Percentiles rank a stretch among this genome's conserved stretches.
phyloP scores from a whole-genome alignment of 805 yeast genomes.

The Cephaloascus albidus region DNA sequence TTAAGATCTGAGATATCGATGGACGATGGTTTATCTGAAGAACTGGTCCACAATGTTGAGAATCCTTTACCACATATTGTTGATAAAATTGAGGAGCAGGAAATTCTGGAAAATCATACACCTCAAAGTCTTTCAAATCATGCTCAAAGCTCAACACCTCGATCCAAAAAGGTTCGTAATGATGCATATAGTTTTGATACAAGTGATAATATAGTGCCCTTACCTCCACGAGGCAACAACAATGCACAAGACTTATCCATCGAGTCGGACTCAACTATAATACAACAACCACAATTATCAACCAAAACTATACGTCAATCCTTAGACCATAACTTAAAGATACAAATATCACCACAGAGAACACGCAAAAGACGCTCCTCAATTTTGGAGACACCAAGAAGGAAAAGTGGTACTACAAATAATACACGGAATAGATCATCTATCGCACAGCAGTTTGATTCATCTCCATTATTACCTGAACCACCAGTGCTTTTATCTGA shows the following conservation, averaged over 20 bases:
- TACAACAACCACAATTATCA: slow-evolving; percentile 7
- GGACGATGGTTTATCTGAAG: slow-evolving; percentile 9
- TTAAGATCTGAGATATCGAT: neutral
- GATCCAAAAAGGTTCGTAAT: slow-evolving; percentile 6
- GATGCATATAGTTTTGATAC: slow-evolving; percentile 8
- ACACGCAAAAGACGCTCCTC: neutral
- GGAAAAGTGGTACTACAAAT: slow-evolving; percentile 3
- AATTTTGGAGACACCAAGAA: slow-evolving; percentile 9
- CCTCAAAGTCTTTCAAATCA: slow-evolving; percentile 4
- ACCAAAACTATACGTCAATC: slow-evolving; percentile 21
- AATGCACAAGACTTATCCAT: slow-evolving; percentile 3
- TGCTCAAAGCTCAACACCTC: slow-evolving; percentile 20
- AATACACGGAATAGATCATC: slow-evolving; percentile 18
- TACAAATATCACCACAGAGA: slow-evolving; percentile 23
- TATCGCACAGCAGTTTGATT: slow-evolving; percentile 22
- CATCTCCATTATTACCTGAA: slow-evolving; percentile 34
- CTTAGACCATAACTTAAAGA: slow-evolving; percentile 17
- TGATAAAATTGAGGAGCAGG: neutral
- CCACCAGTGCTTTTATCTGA: slow-evolving; percentile 31
- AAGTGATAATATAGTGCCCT: slow-evolving; percentile 14
- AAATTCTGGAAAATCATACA: neutral
- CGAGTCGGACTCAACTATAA: slow-evolving; percentile 1
- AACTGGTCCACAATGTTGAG: slow-evolving; percentile 2
- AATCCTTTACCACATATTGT: neutral
- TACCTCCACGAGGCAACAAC: slow-evolving; percentile 12